Evolutionary conservation across 805 yeast species (phyloP), one percentile per base, ranked within the genome.

Genomic region (Pichia scutulata): DNA sequence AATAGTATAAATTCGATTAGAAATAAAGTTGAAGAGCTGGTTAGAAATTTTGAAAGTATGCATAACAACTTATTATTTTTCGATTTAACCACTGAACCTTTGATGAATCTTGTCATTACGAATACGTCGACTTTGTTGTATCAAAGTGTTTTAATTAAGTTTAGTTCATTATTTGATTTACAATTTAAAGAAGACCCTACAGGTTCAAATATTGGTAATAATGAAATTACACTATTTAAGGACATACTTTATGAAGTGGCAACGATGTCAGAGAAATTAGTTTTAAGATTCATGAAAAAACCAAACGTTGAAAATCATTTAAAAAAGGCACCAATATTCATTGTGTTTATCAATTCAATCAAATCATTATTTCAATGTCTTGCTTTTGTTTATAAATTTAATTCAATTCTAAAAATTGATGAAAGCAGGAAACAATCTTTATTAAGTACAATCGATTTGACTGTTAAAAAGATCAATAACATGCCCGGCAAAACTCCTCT

Each of bases 361-460:
- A 65, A 60, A 53, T 63, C 69, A 7, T 40, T 64, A 23, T 53
- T 61, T 16, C 66, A 64, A 44, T 54, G 63, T 16, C 50, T 59
- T 24, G 58, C 67, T 7, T 57, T 58, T 37, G 28, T 56, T 16
- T 50, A 53, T 39, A 53, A 57, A 39, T 56, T 62, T 24, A 55
- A 56, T 18, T 22, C 39, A 4, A 13, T 52, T 10, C 44, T 63
- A 23, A 54, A 56, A 8, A 26, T 53, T 22, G 52, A 52, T 26
- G 46, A 47, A 10, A 43, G 39, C 9, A 39, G 50, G 36, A 44
- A 46, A 24, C 36, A 23, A 9, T 46, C 49, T 24, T 42, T 53
- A 23, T 23, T 54, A 24, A 43, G 47, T 36, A 47, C 57, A 7
- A n/a, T 55, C 10, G 33, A 52, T 6, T 40, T 41, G 2, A 48